Percentiles rank a stretch among this genome's conserved stretches.
Conservation (phyloP, 2,329 filamentous ascomycete genomes). For the Nigrospora osmanthi region DNA sequence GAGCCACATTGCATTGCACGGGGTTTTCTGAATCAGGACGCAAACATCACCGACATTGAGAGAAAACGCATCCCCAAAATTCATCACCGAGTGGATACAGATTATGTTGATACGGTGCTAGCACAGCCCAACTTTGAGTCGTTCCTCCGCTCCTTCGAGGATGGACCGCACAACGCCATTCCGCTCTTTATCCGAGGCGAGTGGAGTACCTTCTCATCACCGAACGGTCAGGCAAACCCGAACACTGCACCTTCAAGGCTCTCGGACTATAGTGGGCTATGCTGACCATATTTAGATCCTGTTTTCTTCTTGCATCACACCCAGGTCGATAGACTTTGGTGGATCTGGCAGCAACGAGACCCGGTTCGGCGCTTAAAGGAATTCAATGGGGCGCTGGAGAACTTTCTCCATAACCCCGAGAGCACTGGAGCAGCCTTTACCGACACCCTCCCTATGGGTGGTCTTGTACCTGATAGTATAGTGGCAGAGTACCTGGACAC, state of each 20-base stretch:
- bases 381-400: too few relatives aligned
- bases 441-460: too few relatives aligned
- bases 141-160: neutral
- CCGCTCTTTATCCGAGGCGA: neutral
- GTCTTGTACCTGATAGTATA: too few relatives aligned
- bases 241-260: too few relatives aligned
- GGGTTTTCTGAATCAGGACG: neutral
- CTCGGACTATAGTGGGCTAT: too few relatives aligned
- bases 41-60: neutral
- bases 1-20: neutral
- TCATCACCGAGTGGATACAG: neutral
- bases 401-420: too few relatives aligned
- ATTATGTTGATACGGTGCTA: neutral
- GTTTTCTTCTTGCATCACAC: neutral
- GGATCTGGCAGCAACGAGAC: neutral
- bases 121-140: neutral
- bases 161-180: neutral
- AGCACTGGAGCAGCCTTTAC: too few relatives aligned
- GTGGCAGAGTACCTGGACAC: too few relatives aligned
- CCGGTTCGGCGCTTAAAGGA: neutral
- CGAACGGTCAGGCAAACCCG: neutral
- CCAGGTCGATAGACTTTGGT: neutral
- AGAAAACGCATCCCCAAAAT: neutral
- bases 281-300: neutral
- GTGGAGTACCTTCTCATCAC: neutral